Base-by-base conservation (phyloP, 495 filamentous ascomycete genomes). In the Aspergillus funiculosus region DNA sequence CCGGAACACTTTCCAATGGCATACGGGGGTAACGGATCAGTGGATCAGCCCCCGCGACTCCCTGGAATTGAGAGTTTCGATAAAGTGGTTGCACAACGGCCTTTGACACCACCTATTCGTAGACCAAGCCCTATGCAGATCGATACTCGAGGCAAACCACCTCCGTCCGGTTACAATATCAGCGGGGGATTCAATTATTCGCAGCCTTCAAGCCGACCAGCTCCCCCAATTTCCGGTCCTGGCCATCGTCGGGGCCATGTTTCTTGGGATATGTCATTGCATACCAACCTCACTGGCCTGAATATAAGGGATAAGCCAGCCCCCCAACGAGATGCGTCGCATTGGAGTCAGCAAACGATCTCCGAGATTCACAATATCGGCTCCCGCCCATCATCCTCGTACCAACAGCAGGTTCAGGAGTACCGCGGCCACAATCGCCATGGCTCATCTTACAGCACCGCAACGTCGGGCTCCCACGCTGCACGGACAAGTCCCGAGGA, bases 61-160 rank as follows among this genome's bases (percentile, higher is more conserved):
- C 89, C 89, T 0, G 89, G 89, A 6, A 95, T 95, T 51, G 87
- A 92, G 57, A 91, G 86, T 26, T 94, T 95, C 50, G 88, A 90
- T 58, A 80, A 84, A 36, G 72, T 83, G 5, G 56, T 72, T 19
- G 63, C 62, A 4, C 79, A 74, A 22, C 76, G 78, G 28, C 75
- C 81, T 5, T 56, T 73, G 26, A 75, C 85, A 2, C 83, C 87
- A 4, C 76, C 81, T 2, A 71, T 76, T 6, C 78, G 81, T 21
- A 71, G 76, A 42, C 64, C 76, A 0, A 85, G 81, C 41, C 83
- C 85, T 1, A 86, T 87, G 83, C 72, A 81, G 53, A 62, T 85
- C 29, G 83, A 87, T 50, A 70, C 62, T 8, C 62, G 71, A 4
- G 67, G 31, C 58, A 68, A 29, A 26, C 59, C 68, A 7, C 62